These are phyloP conservation scores for Nyssa sinensis DNA, from an alignment of 148 eudicot genomes.

Conservation along the genomic window DNA sequence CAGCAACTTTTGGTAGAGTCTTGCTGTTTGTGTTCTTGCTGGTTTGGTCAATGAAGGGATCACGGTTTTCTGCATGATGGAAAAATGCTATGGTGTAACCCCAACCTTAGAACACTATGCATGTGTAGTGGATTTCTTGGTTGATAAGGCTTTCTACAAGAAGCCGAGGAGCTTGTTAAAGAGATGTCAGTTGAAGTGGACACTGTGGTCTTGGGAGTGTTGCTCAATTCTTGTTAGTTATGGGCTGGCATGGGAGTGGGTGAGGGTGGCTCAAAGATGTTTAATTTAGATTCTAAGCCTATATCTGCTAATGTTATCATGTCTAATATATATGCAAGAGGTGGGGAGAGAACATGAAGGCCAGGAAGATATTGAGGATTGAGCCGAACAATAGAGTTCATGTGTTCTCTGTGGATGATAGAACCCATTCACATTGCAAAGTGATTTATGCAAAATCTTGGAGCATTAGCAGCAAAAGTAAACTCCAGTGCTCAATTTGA, in stretches of 20 bases:
- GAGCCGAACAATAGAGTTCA: constrained; percentile 34
- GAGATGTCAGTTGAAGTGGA: constrained; percentile 41
- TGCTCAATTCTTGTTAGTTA: constrained; percentile 42
- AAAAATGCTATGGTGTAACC: constrained; percentile 23
- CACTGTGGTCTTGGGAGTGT: constrained; percentile 23
- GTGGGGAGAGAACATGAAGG: constrained; percentile 43
- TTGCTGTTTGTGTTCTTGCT: constrained; percentile 32
- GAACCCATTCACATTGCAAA: constrained; percentile 30
- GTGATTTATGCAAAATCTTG: constrained; percentile 29
- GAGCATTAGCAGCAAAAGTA: constrained; percentile 26
- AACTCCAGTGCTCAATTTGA: constrained; percentile 8
- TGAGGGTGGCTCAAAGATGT: constrained; percentile 35
- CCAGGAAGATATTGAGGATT: constrained; percentile 40
- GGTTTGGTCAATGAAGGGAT: constrained; percentile 37
- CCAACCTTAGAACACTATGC: constrained; percentile 43
- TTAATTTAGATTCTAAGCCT: constrained; percentile 24
- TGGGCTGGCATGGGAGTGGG: constrained; percentile 48
- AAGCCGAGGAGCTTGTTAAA: constrained; percentile 46
- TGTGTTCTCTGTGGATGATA: constrained; percentile 39
- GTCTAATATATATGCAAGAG: constrained; percentile 50
- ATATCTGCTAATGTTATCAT: constrained; percentile 31
- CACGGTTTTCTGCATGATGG: constrained; percentile 25
- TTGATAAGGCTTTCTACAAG: constrained; percentile 34
- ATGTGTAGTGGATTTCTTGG: constrained; percentile 56
- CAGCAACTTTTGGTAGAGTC: constrained; percentile 39